These are phyloP conservation scores for Codiaeum variegatum DNA, from an alignment of 441 rosid species.

Conservation along the genomic window DNA sequence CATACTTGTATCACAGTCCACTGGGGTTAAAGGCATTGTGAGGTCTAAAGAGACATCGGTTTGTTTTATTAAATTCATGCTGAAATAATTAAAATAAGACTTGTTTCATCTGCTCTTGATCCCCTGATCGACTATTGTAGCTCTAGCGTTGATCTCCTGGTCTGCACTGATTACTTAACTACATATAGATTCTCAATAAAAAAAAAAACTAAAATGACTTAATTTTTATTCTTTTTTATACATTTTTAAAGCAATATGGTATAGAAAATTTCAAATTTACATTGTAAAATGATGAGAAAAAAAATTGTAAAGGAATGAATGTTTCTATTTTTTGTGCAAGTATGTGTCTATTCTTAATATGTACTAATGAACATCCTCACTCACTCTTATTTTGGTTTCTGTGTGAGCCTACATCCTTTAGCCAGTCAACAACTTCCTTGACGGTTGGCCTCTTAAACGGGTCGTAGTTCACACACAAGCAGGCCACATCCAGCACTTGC, in stretches of 20 bases:
- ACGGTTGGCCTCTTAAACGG: neutral
- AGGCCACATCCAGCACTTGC: neutral
- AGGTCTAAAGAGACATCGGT: no score
- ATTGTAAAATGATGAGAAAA: neutral
- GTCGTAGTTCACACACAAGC: neutral
- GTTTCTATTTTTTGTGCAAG: neutral
- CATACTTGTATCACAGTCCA: no score
- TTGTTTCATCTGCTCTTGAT: no score
- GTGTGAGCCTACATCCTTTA: neutral
- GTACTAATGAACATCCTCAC: neutral
- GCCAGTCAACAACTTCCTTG: conserved; percentile 1
- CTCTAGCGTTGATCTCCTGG: no score
- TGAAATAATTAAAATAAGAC: neutral
- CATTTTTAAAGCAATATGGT: conserved; percentile 8
- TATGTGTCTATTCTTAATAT: neutral
- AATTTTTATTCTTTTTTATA: neutral
- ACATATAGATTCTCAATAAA: no score
- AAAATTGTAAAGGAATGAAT: conserved; percentile 4
- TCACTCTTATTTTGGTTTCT: neutral
- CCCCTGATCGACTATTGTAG: no score
- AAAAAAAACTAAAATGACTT: neutral
- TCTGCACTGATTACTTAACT: neutral
- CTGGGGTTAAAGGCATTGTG: no score
- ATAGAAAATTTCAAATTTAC: conserved; percentile 1
- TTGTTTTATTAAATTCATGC: neutral